Conservation (phyloP, 2,329 filamentous ascomycete genomes). For the Fusarium neocosmosporiellum region DNA sequence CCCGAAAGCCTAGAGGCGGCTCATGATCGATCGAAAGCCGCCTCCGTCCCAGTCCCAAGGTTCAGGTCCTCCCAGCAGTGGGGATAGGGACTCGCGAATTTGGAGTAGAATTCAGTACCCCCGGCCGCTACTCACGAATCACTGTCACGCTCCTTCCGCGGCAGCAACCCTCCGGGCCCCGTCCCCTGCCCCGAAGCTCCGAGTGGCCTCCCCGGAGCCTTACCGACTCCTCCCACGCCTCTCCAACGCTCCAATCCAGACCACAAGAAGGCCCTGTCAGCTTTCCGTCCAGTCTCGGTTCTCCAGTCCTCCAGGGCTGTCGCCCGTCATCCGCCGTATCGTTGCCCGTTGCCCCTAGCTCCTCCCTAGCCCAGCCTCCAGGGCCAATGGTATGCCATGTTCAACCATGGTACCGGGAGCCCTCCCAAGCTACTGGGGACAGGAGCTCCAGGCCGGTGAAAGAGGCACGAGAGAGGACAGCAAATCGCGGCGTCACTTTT, state of each 20-base stretch:
- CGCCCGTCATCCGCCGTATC: conserved; percentile 15
- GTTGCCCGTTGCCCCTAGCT: conserved; percentile 9
- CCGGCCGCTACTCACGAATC: conserved; percentile 12
- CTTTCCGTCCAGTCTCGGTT: conserved; percentile 7
- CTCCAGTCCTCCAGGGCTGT: conserved; percentile 20
- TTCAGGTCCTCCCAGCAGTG: conserved; percentile 18
- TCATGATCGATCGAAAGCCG: conserved; percentile 13
- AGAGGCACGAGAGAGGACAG: not conserved
- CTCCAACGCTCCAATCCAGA: conserved; percentile 19
- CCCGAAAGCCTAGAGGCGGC: conserved; percentile 3
- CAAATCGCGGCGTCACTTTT: conserved; percentile 3
- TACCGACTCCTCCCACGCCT: conserved; percentile 15
- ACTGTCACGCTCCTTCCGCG: conserved; percentile 18
- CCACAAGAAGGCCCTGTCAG: conserved; percentile 29
- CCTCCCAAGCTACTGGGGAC: conserved; percentile 24
- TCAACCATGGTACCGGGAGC: conserved; percentile 33
- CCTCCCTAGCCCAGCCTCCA: conserved; percentile 16
- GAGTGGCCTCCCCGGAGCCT: conserved; percentile 8
- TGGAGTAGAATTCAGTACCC: conserved; percentile 2
- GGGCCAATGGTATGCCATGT: conserved; percentile 29
- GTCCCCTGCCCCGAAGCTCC: conserved; percentile 24
- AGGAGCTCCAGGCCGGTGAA: conserved; percentile 9
- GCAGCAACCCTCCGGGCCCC: conserved; percentile 23
- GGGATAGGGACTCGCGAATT: conserved; percentile 10
- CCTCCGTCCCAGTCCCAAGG: conserved; percentile 23